Conservation (phyloP, 1,284 basidiomycete species). For the Grifola frondosa region DNA sequence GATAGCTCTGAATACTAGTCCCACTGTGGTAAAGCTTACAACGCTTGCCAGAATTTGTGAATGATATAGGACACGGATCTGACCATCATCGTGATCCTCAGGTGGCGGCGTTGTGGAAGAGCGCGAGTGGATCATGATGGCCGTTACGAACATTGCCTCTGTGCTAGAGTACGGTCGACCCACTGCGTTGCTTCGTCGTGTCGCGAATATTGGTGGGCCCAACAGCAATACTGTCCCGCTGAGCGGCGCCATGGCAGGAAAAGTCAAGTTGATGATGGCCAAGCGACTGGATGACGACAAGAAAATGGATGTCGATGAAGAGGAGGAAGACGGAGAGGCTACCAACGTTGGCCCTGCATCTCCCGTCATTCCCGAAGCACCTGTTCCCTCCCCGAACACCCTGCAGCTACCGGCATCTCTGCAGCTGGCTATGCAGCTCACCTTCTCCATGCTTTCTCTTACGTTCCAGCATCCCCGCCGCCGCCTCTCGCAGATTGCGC, state of each 20-base stretch:
- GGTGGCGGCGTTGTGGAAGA: constrained; percentile 55
- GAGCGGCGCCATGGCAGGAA: constrained; percentile 23
- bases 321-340: constrained; percentile 56
- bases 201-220: constrained; percentile 42
- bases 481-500: constrained; percentile 54
- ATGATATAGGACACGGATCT: constrained; percentile 2
- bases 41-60: too few relatives aligned
- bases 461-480: constrained; percentile 67
- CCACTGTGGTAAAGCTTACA: too few relatives aligned
- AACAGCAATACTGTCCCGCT: constrained; percentile 22
- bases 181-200: constrained; percentile 66
- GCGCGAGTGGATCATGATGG: constrained; percentile 97
- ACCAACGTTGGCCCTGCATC: constrained; percentile 3
- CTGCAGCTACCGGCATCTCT: constrained; percentile 61
- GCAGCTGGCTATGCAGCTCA: constrained; percentile 73
- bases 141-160: constrained; percentile 76
- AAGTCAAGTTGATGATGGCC: constrained; percentile 35
- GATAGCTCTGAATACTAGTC: too few relatives aligned
- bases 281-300: constrained; percentile 47
- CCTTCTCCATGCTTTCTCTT: constrained; percentile 77
- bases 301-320: constrained; percentile 70
- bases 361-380: constrained; percentile 11
- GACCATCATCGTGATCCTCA: constrained; percentile 5
- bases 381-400: constrained; percentile 16
- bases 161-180: constrained; percentile 89